Percentiles rank a stretch among this genome's conserved stretches.
Conservation (phyloP, 169 alveolate genomes). For the Plasmodium relictum region DNA sequence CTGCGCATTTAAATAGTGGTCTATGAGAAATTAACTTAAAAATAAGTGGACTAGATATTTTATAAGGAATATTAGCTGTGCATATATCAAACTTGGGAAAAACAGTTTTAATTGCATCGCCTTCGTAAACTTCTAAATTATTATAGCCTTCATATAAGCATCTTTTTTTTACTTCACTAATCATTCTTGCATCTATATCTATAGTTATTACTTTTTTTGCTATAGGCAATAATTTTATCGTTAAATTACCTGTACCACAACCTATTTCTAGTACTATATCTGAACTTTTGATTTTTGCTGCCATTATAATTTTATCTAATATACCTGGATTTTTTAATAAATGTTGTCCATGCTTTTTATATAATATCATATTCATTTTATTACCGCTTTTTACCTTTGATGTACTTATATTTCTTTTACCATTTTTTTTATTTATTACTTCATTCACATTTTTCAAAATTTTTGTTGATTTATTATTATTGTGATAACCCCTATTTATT, state of each 20-base stretch:
- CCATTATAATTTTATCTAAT: slow-evolving; percentile 95
- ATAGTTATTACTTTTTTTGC: slow-evolving; percentile 98
- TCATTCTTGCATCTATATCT: slow-evolving; percentile 99
- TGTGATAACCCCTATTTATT: slow-evolving; percentile 28
- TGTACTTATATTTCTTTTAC: slow-evolving; percentile 46
- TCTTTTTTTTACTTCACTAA: slow-evolving; percentile 98
- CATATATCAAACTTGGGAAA: slow-evolving; percentile 98
- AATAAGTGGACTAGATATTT: slow-evolving; percentile 99
- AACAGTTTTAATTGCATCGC: slow-evolving; percentile 95
- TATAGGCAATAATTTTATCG: slow-evolving; percentile 95
- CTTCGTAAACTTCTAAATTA: slow-evolving; percentile 92
- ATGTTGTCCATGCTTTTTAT: slow-evolving; percentile 98
- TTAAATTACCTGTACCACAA: slow-evolving; percentile 99
- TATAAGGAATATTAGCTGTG: slow-evolving; percentile 99
- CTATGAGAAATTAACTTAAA: slow-evolving; percentile 97
- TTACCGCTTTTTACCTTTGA: slow-evolving; percentile 58
- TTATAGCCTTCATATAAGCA: slow-evolving; percentile 89
- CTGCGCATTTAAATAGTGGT: slow-evolving; percentile 97
- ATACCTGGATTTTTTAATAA: slow-evolving; percentile 98
- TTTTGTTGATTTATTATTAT: slow-evolving; percentile 3
- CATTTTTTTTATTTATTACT: slow-evolving; percentile 30
- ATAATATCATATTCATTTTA: slow-evolving; percentile 87
- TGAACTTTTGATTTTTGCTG: slow-evolving; percentile 97
- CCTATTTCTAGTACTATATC: slow-evolving; percentile 99
- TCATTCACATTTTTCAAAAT: slow-evolving; percentile 48